Conservation (phyloP, 441 rosid genomes). For the Gossypium gossypioides region DNA sequence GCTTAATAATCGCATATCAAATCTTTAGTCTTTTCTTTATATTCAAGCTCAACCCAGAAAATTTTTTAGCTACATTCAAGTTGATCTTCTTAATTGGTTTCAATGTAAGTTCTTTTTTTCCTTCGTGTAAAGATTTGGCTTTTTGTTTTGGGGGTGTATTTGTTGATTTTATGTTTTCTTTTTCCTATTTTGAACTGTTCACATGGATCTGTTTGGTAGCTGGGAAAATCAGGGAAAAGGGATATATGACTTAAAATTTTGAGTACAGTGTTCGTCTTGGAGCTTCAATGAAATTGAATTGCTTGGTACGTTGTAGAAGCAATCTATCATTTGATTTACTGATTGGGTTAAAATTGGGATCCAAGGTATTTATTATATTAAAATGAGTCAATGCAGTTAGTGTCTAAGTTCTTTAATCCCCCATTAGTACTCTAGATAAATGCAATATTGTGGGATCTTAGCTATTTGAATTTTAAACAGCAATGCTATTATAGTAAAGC, state of each 20-base stretch:
- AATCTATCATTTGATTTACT: background rate
- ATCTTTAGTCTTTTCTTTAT: background rate
- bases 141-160: slow-evolving; percentile 8
- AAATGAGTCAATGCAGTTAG: background rate
- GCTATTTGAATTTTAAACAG: background rate
- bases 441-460: background rate
- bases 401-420: background rate
- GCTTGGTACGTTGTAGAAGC: background rate
- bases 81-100: slow-evolving; percentile 4
- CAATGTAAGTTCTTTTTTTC: slow-evolving; percentile 20
- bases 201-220: background rate
- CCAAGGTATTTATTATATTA: background rate
- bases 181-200: background rate
- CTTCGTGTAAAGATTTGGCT: background rate
- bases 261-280: background rate
- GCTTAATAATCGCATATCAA: slow-evolving; percentile 1
- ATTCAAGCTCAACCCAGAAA: slow-evolving; percentile 4
- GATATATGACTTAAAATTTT: background rate
- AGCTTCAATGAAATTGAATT: slow-evolving; percentile 8
- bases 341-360: background rate
- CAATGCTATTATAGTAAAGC: background rate
- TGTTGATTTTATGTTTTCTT: background rate
- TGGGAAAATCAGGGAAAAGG: background rate
- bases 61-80: background rate
- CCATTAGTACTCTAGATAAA: background rate